A percentile compares a stretch with the other conserved stretches of the same genome.
phyloP scores from a whole-genome alignment of 2,329 filamentous ascomycete species.

The Pseudocercospora crystallina region DNA sequence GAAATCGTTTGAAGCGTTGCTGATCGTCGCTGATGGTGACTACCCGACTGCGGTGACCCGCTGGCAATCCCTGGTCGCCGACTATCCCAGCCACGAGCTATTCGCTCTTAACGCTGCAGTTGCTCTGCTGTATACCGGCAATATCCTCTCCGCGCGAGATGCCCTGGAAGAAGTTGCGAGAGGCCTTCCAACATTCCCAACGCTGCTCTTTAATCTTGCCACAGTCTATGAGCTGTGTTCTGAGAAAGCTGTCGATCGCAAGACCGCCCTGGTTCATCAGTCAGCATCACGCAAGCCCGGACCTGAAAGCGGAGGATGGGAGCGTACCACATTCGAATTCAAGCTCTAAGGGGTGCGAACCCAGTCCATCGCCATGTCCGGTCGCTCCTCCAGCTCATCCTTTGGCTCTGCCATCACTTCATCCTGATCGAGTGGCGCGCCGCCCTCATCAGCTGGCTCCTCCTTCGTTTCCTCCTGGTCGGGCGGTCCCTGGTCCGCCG shows the following conservation, averaged over 20 bases:
- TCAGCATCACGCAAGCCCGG: constrained; percentile 22
- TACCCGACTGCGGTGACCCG: constrained; percentile 63
- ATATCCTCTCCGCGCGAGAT: constrained; percentile 67
- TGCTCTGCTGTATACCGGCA: constrained; percentile 77
- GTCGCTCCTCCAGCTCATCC: no score
- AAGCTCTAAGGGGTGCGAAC: constrained; percentile 26
- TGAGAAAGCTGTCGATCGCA: constrained; percentile 69
- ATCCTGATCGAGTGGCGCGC: no score
- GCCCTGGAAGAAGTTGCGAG: constrained; percentile 67
- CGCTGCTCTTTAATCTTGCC: constrained; percentile 81
- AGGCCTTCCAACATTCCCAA: constrained; percentile 67
- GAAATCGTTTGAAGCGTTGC: constrained; percentile 63
- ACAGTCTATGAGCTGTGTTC: constrained; percentile 92
- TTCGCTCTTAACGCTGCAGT: constrained; percentile 80
- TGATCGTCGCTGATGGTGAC: constrained; percentile 75
- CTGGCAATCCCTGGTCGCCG: constrained; percentile 58
- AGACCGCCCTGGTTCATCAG: constrained; percentile 62
- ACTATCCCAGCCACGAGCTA: constrained; percentile 61
- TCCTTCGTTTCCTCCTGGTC: no score
- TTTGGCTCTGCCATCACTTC: no score
- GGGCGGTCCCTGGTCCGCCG: no score
- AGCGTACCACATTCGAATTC: constrained; percentile 31
- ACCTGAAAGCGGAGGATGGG: constrained; percentile 32
- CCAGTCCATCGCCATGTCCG: no score
- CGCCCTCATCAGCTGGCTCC: no score